Base-by-base conservation (phyloP, 2,329 filamentous ascomycete species). In the Cladosporium sp. region DNA sequence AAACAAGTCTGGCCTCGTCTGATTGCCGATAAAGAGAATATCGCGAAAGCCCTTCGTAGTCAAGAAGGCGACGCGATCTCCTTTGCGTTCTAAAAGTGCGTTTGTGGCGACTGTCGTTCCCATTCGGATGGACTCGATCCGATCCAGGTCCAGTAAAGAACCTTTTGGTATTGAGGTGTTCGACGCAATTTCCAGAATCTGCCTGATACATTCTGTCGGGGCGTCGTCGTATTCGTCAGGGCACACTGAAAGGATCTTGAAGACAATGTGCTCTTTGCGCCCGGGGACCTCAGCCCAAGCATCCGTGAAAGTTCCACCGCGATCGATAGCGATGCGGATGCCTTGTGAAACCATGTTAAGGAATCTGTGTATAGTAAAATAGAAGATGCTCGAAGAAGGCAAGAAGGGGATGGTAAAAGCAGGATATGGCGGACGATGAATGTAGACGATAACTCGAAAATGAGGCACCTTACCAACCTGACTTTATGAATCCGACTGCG, bases 271-370 rank as follows among this genome's bases (percentile, higher is more conserved):
- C 72, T 85, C 80, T 75, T 87, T 85, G 67, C 82, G 81, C 6
- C 82, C 90, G 70, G 82, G 88, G 71, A 83, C 86, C 8, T 89
- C 85, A 72, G 91, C 92, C 68, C 91, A 91, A 37, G 94, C 89
- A 78, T 96, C 92, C 40, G 91, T 95, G 76, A 96, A 96, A 26
- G 92, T 96, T 66, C 92, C 92, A 70, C 92, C 92, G 67, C 92
- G 88, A 79, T 82, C 80, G 67, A 92, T 92, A 67, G 89, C 89
- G 70, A 92, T 55, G n/a, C 49, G 37, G 7, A 44, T 52, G 21
- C 40, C 40, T 50, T 53, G 46, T 40, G 35, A 35, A 29, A 49
- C 46, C 60, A 62, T 62, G 12, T 7, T 60, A 18, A 29, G n/a
- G 18, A 11, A 55, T 31, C 40, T 46, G n/a, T 55, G 23, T 55